These are phyloP conservation scores for Xylaria sp. DNA, from an alignment of 2,329 filamentous ascomycete genomes.

Conservation along the genomic window DNA sequence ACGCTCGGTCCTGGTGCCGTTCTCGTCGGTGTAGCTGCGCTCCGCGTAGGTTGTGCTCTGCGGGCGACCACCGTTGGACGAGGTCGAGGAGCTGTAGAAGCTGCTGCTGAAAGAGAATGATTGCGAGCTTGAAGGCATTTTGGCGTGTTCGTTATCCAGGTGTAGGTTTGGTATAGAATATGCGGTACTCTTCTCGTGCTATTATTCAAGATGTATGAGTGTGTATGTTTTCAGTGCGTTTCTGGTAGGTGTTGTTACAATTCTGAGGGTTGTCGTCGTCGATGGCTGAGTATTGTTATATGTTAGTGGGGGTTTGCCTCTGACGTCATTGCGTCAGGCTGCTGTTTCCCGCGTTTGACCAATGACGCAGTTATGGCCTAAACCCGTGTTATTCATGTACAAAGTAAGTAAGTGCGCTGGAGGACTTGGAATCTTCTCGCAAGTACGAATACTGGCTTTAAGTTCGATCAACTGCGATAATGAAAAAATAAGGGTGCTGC, in stretches of 20 bases:
- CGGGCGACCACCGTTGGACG: constrained; percentile 31
- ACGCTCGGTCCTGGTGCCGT: constrained; percentile 34
- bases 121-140: constrained; percentile 27
- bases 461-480: no score
- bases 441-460: no score
- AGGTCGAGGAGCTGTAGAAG: constrained; percentile 35
- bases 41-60: constrained; percentile 34
- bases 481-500: no score
- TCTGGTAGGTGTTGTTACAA: background rate
- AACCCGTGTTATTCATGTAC: background rate
- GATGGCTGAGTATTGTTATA: background rate
- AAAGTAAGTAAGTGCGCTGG: no score
- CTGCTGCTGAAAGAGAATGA: constrained; percentile 38
- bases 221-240: background rate
- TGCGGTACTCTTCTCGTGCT: background rate
- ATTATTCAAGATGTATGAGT: background rate
- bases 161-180: background rate
- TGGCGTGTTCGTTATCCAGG: background rate
- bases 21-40: constrained; percentile 34
- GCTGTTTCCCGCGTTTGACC: background rate
- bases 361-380: constrained; percentile 17
- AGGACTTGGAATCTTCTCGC: no score
- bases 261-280: background rate
- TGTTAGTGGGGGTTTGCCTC: constrained; percentile 6
- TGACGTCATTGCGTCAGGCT: constrained; percentile 26